Percentiles rank a stretch among this genome's conserved stretches.
Conservation (phyloP, 192 early-diverging fungal genomes). For the Funneliformis geosporum region DNA sequence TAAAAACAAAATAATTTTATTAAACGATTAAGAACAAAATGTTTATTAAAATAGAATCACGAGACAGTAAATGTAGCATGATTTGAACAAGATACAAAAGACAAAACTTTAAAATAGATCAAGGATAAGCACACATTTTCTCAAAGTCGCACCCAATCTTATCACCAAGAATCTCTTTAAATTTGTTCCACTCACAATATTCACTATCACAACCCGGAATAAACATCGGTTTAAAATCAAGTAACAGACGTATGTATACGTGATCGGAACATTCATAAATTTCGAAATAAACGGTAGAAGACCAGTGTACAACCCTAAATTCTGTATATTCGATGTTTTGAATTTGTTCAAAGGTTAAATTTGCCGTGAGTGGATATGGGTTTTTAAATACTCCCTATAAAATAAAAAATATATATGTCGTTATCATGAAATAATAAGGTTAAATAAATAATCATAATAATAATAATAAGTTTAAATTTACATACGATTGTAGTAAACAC, state of each 20-base stretch:
- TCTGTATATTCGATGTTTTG: background rate
- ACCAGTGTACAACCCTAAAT: background rate
- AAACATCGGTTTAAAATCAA: background rate
- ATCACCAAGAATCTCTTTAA: background rate
- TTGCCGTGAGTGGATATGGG: background rate
- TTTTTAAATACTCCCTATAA: constrained; percentile 9
- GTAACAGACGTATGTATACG: background rate
- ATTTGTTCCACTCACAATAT: constrained; percentile 1
- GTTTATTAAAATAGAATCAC: too few relatives aligned
- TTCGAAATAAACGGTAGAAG: constrained; percentile 8
- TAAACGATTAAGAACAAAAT: too few relatives aligned
- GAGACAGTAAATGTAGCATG: too few relatives aligned
- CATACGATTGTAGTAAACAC: background rate
- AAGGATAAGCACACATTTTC: constrained; percentile 6
- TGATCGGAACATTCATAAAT: constrained; percentile 3
- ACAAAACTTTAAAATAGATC: too few relatives aligned
- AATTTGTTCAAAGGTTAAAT: constrained; percentile 12
- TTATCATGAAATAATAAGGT: background rate
- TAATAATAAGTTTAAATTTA: too few relatives aligned
- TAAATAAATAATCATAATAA: too few relatives aligned
- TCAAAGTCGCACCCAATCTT: background rate
- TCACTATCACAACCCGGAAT: constrained; percentile 15
- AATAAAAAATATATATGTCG: background rate
- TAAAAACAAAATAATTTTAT: too few relatives aligned
- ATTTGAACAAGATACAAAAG: too few relatives aligned